These are phyloP conservation scores for Lachancea cidri DNA, from an alignment of 805 yeast genomes.

Conservation along the genomic window DNA sequence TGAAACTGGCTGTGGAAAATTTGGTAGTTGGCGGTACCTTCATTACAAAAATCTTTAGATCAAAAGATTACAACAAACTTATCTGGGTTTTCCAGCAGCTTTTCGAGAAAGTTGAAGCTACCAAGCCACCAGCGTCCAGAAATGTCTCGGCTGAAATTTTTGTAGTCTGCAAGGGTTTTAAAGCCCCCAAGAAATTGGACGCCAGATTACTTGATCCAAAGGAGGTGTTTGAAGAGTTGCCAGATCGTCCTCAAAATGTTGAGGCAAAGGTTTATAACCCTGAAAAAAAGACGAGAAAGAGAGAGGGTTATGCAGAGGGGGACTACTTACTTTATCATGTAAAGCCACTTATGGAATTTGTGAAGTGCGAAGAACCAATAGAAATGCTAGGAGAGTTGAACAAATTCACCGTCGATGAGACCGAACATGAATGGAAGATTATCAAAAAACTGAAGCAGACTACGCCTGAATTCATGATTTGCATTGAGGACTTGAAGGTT, in stretches of 20 bases:
- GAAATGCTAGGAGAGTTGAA: conserved; percentile 70
- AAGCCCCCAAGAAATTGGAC: conserved; percentile 93
- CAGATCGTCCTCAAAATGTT: conserved; percentile 65
- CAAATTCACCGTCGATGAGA: conserved; percentile 52
- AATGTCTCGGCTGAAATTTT: conserved; percentile 98
- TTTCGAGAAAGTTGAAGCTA: conserved; percentile 95
- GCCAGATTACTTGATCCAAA: conserved; percentile 88
- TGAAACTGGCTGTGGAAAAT: conserved; percentile 91
- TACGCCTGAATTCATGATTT: conserved; percentile 70
- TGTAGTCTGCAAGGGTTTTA: conserved; percentile 92
- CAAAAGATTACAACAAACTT: conserved; percentile 95
- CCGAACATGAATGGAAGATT: conserved; percentile 66
- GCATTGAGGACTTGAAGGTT: conserved; percentile 87
- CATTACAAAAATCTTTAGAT: conserved; percentile 94
- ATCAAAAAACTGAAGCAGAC: conserved; percentile 71
- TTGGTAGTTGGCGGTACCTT: conserved; percentile 88
- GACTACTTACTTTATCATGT: conserved; percentile 69
- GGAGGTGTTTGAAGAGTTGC: conserved; percentile 90
- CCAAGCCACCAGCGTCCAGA: conserved; percentile 98
- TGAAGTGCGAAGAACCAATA: conserved; percentile 77
- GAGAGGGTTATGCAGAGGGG: conserved; percentile 97
- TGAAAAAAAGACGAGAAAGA: conserved; percentile 79
- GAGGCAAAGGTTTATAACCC: conserved; percentile 95
- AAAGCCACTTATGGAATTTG: conserved; percentile 72
- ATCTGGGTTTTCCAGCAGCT: conserved; percentile 97